Percentiles rank a stretch among this genome's conserved stretches.
Conservation (phyloP, 441 rosid species). For the Erysimum cheiri region DNA sequence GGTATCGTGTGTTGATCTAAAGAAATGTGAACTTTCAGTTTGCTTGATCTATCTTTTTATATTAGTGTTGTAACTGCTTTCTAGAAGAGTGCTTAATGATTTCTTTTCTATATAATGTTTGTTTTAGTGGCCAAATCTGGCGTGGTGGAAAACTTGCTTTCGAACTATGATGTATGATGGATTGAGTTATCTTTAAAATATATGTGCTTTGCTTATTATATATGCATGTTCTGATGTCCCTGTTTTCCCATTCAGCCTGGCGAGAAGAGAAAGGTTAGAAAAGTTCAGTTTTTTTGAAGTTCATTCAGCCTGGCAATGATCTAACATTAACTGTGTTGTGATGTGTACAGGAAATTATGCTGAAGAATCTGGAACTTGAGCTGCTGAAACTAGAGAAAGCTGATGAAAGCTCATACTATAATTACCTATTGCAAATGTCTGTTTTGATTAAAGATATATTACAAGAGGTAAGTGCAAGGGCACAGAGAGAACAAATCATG, state of each 20-base stretch:
- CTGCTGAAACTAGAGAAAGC: slow-evolving; percentile 63
- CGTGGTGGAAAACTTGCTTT: slow-evolving; percentile 86
- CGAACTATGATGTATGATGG: slow-evolving; percentile 67
- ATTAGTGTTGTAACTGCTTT: slow-evolving; percentile 2
- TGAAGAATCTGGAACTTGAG: slow-evolving; percentile 27
- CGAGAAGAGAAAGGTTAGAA: slow-evolving; percentile 8
- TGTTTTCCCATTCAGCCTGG: slow-evolving; percentile 74
- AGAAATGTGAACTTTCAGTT: too few relatives aligned
- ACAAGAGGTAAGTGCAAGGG: slow-evolving; percentile 60
- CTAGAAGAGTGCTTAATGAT: background rate
- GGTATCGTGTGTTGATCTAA: slow-evolving; percentile 66
- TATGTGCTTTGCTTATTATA: background rate
- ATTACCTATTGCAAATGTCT: too few relatives aligned
- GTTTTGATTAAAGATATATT: too few relatives aligned
- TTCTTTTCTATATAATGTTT: slow-evolving; percentile 54
- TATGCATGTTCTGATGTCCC: slow-evolving; percentile 26
- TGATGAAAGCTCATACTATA: too few relatives aligned
- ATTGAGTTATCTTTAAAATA: slow-evolving; percentile 7
- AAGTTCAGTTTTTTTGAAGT: too few relatives aligned
- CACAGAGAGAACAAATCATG: slow-evolving; percentile 66
- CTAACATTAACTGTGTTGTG: too few relatives aligned
- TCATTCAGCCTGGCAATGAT: too few relatives aligned
- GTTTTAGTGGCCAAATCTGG: slow-evolving; percentile 77
- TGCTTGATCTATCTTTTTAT: slow-evolving; percentile 14
- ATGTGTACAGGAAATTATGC: background rate